These are phyloP conservation scores for Aspergillus olivimuriae DNA, from an alignment of 495 filamentous ascomycete species.

Conservation along the genomic window DNA sequence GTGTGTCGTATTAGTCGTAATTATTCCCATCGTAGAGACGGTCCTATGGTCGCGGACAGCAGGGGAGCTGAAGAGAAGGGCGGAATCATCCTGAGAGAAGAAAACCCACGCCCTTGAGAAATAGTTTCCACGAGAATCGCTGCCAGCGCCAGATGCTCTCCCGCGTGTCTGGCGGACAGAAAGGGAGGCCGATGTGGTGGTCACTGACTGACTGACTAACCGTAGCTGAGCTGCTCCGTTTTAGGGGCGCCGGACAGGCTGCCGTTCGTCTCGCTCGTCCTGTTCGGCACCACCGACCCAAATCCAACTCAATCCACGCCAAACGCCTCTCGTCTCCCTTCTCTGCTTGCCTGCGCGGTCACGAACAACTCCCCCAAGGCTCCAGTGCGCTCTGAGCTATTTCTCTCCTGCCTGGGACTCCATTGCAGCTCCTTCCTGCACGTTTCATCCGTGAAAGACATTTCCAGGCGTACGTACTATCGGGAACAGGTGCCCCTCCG, in stretches of 20 bases:
- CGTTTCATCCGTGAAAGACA: constrained; percentile 6
- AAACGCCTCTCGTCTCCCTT: not conserved
- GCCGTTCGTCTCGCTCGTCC: constrained; percentile 3
- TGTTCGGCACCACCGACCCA: not conserved
- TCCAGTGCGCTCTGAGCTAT: not conserved
- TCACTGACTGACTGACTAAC: not conserved
- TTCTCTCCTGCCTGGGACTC: constrained; percentile 1
- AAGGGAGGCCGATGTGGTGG: too few relatives aligned
- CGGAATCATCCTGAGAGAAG: too few relatives aligned
- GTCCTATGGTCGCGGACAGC: too few relatives aligned
- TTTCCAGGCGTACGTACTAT: constrained; percentile 3
- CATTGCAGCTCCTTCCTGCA: constrained; percentile 12
- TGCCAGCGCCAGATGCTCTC: too few relatives aligned
- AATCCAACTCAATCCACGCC: not conserved
- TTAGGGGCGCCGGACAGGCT: constrained; percentile 6
- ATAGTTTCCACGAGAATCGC: too few relatives aligned
- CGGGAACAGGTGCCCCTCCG: constrained; percentile 14
- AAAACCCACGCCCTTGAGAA: too few relatives aligned
- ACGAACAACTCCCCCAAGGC: too few relatives aligned
- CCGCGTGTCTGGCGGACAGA: too few relatives aligned
- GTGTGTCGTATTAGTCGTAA: too few relatives aligned
- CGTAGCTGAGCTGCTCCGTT: constrained; percentile 4
- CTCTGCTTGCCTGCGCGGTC: constrained; percentile 1
- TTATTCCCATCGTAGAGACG: too few relatives aligned
- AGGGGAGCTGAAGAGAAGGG: too few relatives aligned